Percentiles rank a stretch among this genome's conserved stretches.
These are phyloP conservation scores for Coemansia pectinata DNA, from an alignment of 192 early-diverging fungal species.

Conservation along the genomic window DNA sequence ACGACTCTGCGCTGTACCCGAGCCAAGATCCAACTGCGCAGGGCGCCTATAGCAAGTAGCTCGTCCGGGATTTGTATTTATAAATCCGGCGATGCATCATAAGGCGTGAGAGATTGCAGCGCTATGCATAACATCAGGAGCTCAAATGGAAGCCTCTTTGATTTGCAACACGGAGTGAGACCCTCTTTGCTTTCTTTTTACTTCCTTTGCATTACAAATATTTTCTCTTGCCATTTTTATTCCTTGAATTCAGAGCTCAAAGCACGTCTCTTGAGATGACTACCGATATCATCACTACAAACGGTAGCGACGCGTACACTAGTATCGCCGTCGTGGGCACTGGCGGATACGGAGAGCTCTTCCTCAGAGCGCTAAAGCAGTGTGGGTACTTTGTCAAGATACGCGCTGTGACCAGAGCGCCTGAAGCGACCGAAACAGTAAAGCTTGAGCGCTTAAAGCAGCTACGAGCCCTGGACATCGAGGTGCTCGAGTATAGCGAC, in stretches of 20 bases:
- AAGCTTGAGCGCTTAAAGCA: constrained; percentile 22
- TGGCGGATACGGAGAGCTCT: constrained; percentile 36
- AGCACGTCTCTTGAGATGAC: background rate
- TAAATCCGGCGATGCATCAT: background rate
- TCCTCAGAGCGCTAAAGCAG: constrained; percentile 23
- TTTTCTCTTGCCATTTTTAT: background rate
- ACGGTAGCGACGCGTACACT: constrained; percentile 7
- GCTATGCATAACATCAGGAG: background rate
- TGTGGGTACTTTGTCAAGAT: constrained; percentile 21
- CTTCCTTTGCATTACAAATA: background rate
- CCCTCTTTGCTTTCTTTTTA: background rate
- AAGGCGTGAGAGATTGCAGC: background rate
- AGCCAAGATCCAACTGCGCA: constrained; percentile 62
- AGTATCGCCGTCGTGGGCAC: constrained; percentile 46
- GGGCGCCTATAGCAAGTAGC: constrained; percentile 35
- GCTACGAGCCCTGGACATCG: constrained; percentile 19
- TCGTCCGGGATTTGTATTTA: background rate
- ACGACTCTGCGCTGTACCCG: constrained; percentile 41
- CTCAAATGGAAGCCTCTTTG: background rate
- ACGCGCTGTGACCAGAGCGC: constrained; percentile 35
- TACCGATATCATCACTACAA: background rate
- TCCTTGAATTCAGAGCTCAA: background rate
- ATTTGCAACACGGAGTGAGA: background rate
- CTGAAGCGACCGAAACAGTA: constrained; percentile 3
- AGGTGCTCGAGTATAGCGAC: constrained; percentile 21